phyloP scores from a whole-genome alignment of 2,329 filamentous ascomycete genomes.

The Rutstroemia sp. region DNA sequence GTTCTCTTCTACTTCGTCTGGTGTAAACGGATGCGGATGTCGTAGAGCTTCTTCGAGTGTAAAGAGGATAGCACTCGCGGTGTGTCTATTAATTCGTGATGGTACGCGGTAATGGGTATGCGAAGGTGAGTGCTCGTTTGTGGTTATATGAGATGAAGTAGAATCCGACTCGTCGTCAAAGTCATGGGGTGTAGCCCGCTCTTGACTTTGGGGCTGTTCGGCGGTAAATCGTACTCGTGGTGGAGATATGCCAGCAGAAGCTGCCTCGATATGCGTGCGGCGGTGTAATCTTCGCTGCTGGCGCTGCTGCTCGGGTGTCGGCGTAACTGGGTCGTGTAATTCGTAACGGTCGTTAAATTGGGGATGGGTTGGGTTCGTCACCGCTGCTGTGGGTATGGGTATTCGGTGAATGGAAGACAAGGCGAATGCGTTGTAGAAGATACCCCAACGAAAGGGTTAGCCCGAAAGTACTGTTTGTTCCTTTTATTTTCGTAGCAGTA shows the following conservation, averaged over 20 bases:
- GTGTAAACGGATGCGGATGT: slow-evolving; percentile 73
- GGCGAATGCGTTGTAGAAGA: slow-evolving; percentile 17
- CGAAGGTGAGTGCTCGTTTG: slow-evolving; percentile 9
- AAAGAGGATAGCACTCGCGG: slow-evolving; percentile 85
- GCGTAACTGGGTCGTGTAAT: slow-evolving; percentile 28
- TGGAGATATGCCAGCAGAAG: slow-evolving; percentile 27
- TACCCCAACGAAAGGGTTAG: slow-evolving; percentile 10
- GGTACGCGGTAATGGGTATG: slow-evolving; percentile 35
- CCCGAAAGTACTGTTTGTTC: not conserved
- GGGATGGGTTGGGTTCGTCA: slow-evolving; percentile 25
- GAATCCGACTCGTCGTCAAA: slow-evolving; percentile 23
- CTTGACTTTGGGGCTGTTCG: slow-evolving; percentile 15
- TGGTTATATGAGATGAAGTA: slow-evolving; percentile 20
- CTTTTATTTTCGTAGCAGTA: not conserved
- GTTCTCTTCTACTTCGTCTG: slow-evolving; percentile 79
- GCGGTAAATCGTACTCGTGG: slow-evolving; percentile 20
- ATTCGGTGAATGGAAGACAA: slow-evolving; percentile 22
- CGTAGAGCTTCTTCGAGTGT: slow-evolving; percentile 86
- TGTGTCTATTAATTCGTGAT: slow-evolving; percentile 70
- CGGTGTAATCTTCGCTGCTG: slow-evolving; percentile 25
- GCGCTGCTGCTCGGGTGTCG: slow-evolving; percentile 23
- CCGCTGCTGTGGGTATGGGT: slow-evolving; percentile 19
- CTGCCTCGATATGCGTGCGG: slow-evolving; percentile 29
- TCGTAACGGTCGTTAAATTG: slow-evolving; percentile 31
- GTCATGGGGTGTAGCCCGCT: slow-evolving; percentile 18